These are phyloP conservation scores for Wickerhamiella hasegawae DNA, from an alignment of 805 yeast species.

Conservation along the genomic window DNA sequence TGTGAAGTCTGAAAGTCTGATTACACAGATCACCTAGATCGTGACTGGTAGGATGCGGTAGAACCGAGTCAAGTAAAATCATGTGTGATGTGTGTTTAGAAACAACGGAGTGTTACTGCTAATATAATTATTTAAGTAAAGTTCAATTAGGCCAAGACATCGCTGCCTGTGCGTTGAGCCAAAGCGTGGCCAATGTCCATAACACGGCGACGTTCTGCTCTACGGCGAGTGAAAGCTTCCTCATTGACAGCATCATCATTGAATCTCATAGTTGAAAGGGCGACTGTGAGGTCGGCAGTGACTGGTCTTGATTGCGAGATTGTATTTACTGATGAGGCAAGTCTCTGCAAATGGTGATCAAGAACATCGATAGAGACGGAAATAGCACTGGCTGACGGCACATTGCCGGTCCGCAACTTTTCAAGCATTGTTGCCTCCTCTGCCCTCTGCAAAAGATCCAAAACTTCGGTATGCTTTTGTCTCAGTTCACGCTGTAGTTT, in stretches of 20 bases:
- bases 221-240: not conserved
- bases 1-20: too few relatives aligned
- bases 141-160: too few relatives aligned
- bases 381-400: constrained; percentile 3
- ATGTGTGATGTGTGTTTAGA: too few relatives aligned
- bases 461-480: not conserved
- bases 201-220: not conserved
- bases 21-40: too few relatives aligned
- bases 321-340: too few relatives aligned
- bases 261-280: too few relatives aligned
- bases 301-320: too few relatives aligned
- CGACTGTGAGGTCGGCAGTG: not conserved
- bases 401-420: constrained; percentile 1
- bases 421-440: constrained; percentile 4
- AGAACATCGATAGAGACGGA: constrained; percentile 2
- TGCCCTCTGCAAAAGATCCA: not conserved
- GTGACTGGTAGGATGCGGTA: too few relatives aligned
- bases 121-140: too few relatives aligned
- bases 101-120: too few relatives aligned
- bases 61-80: too few relatives aligned
- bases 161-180: not conserved
- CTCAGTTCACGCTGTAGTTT: constrained; percentile 5
- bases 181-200: not conserved
- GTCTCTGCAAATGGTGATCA: not conserved
- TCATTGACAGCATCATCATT: not conserved